phyloP scores from a whole-genome alignment of 2,329 filamentous ascomycete genomes.

The Plectosphaerella sp. region DNA sequence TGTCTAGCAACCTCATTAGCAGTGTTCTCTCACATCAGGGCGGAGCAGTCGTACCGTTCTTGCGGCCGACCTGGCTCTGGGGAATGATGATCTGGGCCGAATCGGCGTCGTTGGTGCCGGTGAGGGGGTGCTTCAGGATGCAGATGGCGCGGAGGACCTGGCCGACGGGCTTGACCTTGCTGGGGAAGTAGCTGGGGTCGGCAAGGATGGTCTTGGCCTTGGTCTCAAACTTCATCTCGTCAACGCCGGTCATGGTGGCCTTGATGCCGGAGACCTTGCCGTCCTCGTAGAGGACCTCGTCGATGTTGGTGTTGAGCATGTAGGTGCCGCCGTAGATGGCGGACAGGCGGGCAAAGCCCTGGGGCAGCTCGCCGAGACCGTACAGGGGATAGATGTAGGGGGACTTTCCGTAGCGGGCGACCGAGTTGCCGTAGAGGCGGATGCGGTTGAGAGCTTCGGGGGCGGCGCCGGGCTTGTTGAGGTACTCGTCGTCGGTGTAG shows the following conservation, averaged over 20 bases:
- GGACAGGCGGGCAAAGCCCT: constrained; percentile 94
- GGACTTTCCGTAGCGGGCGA: constrained; percentile 95
- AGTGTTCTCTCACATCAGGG: neutral
- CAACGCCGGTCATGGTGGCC: constrained; percentile 88
- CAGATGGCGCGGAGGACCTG: constrained; percentile 96
- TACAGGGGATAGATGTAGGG: constrained; percentile 99
- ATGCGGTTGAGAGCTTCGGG: constrained; percentile 89
- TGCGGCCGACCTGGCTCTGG: constrained; percentile 93
- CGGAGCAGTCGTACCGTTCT: constrained; percentile 66
- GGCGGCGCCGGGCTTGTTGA: constrained; percentile 66
- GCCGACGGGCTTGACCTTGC: constrained; percentile 81
- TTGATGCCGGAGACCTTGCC: constrained; percentile 92
- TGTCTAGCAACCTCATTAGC: constrained; percentile 51
- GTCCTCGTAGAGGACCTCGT: constrained; percentile 82
- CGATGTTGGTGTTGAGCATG: constrained; percentile 95
- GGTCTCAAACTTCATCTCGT: constrained; percentile 93
- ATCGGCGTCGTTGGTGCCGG: constrained; percentile 83
- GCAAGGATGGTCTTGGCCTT: constrained; percentile 95
- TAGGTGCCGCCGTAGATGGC: constrained; percentile 99
- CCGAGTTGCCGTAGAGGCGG: constrained; percentile 93
- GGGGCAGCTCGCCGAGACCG: constrained; percentile 92
- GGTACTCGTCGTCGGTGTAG: constrained; percentile 85
- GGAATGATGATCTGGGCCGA: constrained; percentile 95
- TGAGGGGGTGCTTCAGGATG: constrained; percentile 90
- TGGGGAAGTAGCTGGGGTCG: constrained; percentile 93